Percentiles rank a stretch among this genome's conserved stretches.
Evolutionary conservation across 1,139 yeast species (phyloP).

Genomic region (Taphrina communis): DNA sequence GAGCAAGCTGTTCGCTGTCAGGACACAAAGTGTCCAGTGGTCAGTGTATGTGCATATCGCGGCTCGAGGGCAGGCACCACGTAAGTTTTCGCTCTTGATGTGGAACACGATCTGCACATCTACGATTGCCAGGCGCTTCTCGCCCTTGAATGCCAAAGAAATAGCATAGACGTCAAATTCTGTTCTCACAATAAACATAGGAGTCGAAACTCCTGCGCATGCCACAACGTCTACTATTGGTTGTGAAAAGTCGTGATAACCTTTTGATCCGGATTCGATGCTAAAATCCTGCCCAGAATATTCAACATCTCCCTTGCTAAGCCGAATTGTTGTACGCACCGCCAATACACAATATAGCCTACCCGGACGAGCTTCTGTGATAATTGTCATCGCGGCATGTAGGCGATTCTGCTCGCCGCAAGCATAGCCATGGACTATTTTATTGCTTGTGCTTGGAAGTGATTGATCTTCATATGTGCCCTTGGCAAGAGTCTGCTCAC

Average conservation of each 20-base stretch:
- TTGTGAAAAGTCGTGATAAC: neutral
- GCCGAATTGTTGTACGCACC: neutral
- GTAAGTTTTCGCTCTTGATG: neutral
- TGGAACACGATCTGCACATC: neutral
- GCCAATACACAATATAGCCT: neutral
- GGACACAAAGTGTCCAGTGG: neutral
- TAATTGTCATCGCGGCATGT: slow-evolving; percentile 1
- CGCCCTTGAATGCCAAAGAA: slow-evolving; percentile 8
- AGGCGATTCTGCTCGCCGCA: neutral
- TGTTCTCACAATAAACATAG: slow-evolving; percentile 9
- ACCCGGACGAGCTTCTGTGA: slow-evolving; percentile 3
- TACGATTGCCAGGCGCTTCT: neutral
- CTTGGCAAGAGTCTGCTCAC: neutral
- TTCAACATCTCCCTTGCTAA: neutral
- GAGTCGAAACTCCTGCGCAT: slow-evolving; percentile 2
- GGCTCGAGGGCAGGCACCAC: neutral
- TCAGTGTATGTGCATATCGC: neutral
- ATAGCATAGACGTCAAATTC: neutral
- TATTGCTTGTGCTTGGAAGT: neutral
- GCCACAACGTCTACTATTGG: neutral
- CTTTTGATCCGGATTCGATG: slow-evolving; percentile 1
- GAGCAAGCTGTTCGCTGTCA: neutral
- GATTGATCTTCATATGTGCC: neutral
- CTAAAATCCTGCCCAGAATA: neutral
- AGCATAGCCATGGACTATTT: slow-evolving; percentile 6